phyloP scores from a whole-genome alignment of 345 rosid species.

The Gossypium longicalyx region DNA sequence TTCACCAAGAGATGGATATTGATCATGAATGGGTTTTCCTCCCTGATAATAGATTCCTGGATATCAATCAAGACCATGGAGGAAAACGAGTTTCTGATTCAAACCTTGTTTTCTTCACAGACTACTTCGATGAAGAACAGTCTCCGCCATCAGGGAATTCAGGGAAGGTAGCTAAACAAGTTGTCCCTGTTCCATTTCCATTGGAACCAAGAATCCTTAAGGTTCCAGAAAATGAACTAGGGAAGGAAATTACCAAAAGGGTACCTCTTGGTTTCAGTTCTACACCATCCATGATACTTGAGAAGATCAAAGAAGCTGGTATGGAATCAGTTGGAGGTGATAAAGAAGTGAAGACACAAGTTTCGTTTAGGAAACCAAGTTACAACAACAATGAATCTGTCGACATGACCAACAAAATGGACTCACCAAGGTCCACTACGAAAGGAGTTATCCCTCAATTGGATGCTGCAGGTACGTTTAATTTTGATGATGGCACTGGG shows the following conservation, averaged over 20 bases:
- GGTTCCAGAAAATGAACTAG: conserved; percentile 19
- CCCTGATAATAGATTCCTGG: conserved; percentile 43
- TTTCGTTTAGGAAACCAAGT: conserved; percentile 74
- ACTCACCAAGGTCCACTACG: conserved; percentile 51
- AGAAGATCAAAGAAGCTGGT: conserved; percentile 30
- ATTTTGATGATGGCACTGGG: conserved; percentile 31
- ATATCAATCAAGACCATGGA: conserved; percentile 33
- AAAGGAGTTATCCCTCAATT: conserved; percentile 32
- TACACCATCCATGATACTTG: conserved; percentile 26
- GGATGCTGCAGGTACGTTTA: conserved; percentile 37
- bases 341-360: conserved; percentile 64
- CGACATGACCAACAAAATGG: conserved; percentile 80
- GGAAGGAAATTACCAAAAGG: conserved; percentile 16
- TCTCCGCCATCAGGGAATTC: conserved; percentile 23
- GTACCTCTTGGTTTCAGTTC: conserved; percentile 21
- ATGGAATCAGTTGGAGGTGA: conserved; percentile 30
- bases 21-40: conserved; percentile 87
- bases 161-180: conserved; percentile 34
- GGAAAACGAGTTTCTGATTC: conserved; percentile 29
- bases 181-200: conserved; percentile 59
- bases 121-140: conserved; percentile 50
- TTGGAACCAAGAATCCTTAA: conserved; percentile 42
- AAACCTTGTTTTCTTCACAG: conserved; percentile 39
- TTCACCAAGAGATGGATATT: conserved; percentile 51
- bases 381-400: conserved; percentile 70